Percentiles rank a stretch among this genome's conserved stretches.
phyloP scores from a whole-genome alignment of 1,284 basidiomycete genomes.

The Cryptococcus sp. region DNA sequence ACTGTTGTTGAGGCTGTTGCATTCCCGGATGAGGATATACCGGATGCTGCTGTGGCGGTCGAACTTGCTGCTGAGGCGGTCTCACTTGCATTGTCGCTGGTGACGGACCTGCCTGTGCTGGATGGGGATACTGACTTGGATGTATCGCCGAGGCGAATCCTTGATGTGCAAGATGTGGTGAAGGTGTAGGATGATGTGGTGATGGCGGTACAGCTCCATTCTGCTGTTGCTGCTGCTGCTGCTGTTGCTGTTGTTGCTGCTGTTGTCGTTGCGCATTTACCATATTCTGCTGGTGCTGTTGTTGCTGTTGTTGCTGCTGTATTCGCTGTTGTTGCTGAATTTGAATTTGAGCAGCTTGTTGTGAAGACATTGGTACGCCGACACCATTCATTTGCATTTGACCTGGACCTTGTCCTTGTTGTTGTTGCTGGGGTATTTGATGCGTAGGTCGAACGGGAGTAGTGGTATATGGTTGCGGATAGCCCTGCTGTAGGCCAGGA shows the following conservation, averaged over 20 bases:
- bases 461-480: slow-evolving; percentile 12
- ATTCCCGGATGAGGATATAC: not conserved
- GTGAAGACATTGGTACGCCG: slow-evolving; percentile 18
- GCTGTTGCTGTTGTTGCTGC: slow-evolving; percentile 10
- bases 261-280: slow-evolving; percentile 5
- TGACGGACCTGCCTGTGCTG: slow-evolving; percentile 18
- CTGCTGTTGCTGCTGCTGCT: slow-evolving; percentile 14
- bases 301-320: slow-evolving; percentile 8
- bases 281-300: slow-evolving; percentile 5
- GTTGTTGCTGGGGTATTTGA: not conserved
- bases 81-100: slow-evolving; percentile 16
- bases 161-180: slow-evolving; percentile 40
- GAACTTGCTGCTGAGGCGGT: slow-evolving; percentile 9
- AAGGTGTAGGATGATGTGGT: slow-evolving; percentile 34
- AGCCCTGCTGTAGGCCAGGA: slow-evolving; percentile 14
- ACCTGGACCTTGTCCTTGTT: slow-evolving; percentile 4
- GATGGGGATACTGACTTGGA: slow-evolving; percentile 30
- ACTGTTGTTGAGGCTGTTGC: slow-evolving; percentile 14
- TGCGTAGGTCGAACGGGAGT: not conserved
- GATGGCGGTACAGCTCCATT: slow-evolving; percentile 12
- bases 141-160: slow-evolving; percentile 28
- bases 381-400: slow-evolving; percentile 13
- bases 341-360: slow-evolving; percentile 21
- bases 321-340: slow-evolving; percentile 13
- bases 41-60: slow-evolving; percentile 1